These are phyloP conservation scores for Nothophytophthora sp. DNA, from an alignment of 352 stramenopile genomes.

Conservation along the genomic window DNA sequence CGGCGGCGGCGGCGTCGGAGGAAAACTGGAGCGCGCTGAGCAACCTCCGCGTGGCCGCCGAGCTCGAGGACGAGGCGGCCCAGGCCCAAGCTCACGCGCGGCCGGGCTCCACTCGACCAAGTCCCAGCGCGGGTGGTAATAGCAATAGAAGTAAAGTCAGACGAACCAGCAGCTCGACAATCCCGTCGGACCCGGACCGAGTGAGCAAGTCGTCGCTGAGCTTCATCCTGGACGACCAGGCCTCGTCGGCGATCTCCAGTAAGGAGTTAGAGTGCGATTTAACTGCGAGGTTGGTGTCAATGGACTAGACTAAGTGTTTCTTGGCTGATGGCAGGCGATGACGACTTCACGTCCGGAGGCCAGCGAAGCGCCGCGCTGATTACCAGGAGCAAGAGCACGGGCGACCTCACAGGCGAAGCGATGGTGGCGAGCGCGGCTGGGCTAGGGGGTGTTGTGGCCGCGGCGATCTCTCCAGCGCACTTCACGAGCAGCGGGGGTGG, in stretches of 20 bases:
- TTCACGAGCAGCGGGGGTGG: conserved; percentile 2
- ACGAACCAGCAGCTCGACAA: conserved; percentile 21
- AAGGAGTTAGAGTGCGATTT: neutral
- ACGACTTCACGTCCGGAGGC: conserved; percentile 15
- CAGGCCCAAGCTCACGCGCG: conserved; percentile 9
- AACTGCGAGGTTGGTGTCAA: conserved; percentile 1
- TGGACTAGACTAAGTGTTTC: neutral
- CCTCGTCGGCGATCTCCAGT: conserved; percentile 18
- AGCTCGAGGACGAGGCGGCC: conserved; percentile 12
- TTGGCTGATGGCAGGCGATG: conserved; percentile 9
- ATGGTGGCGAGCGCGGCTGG: neutral
- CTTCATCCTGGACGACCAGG: conserved; percentile 71
- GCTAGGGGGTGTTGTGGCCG: neutral
- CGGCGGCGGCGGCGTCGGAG: conserved; percentile 8
- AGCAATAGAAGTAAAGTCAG: conserved; percentile 29
- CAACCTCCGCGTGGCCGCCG: conserved; percentile 33
- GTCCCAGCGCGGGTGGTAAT: neutral
- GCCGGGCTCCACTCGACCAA: neutral
- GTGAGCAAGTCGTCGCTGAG: conserved; percentile 69
- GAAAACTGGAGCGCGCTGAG: conserved; percentile 44
- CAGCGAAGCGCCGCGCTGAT: conserved; percentile 22
- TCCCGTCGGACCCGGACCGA: conserved; percentile 7
- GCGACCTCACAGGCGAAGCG: conserved; percentile 23
- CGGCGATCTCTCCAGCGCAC: neutral
- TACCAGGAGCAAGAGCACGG: conserved; percentile 31